Percentiles rank a stretch among this genome's conserved stretches.
phyloP scores from a whole-genome alignment of 2,329 filamentous ascomycete genomes.

The Scedosporium apiospermum region DNA sequence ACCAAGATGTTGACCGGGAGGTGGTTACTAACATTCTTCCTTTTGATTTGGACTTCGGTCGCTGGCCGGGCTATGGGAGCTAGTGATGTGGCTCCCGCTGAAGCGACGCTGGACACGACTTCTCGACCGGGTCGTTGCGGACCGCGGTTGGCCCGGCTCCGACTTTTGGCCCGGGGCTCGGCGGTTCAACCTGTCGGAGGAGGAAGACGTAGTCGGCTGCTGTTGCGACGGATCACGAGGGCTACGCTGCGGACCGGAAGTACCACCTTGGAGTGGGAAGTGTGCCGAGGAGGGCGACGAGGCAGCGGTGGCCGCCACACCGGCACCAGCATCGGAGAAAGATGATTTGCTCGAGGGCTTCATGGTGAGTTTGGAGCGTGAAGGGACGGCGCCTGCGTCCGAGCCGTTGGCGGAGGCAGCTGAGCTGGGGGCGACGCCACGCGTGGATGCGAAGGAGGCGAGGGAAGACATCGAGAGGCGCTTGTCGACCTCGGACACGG shows the following conservation, averaged over 20 bases:
- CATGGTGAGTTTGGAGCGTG: constrained; percentile 34
- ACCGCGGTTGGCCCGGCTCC: constrained; percentile 19
- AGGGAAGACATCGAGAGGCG: constrained; percentile 65
- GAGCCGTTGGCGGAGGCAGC: constrained; percentile 44
- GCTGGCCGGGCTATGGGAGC: constrained; percentile 70
- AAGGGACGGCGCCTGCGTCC: constrained; percentile 29
- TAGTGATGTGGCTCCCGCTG: constrained; percentile 72
- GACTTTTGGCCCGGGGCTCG: background rate
- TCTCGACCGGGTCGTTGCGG: constrained; percentile 48
- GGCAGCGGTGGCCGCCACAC: constrained; percentile 43
- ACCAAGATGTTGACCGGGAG: background rate
- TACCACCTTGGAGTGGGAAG: background rate
- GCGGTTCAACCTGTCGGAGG: constrained; percentile 6
- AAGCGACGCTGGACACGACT: constrained; percentile 66
- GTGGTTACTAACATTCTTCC: constrained; percentile 35
- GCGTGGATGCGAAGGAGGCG: constrained; percentile 57
- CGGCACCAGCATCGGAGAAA: constrained; percentile 43
- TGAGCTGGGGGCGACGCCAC: constrained; percentile 37
- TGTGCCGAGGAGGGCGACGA: constrained; percentile 9
- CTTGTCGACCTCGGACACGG: constrained; percentile 46
- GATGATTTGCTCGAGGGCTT: constrained; percentile 33
- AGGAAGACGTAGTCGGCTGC: background rate
- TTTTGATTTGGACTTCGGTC: constrained; percentile 48
- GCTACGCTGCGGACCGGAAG: no score
- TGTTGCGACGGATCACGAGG: background rate